Base-by-base conservation (phyloP, 331 rosid genomes). In the Rhamnella rubrinervis region DNA sequence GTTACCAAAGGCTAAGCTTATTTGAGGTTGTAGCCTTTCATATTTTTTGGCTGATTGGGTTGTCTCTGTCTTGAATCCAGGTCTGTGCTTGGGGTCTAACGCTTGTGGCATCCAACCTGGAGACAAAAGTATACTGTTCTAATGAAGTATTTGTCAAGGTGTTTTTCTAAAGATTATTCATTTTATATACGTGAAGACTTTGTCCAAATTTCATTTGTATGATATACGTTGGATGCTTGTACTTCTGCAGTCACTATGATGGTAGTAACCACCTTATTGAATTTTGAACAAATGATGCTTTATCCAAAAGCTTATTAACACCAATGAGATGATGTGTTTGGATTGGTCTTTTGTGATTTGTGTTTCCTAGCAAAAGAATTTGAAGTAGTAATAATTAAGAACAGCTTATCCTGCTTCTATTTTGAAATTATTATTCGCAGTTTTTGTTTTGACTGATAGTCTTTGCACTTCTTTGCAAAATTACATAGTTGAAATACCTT, bases 121-220 rank as follows among this genome's bases (percentile, higher is more conserved):
- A 83, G 82, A 78, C 44, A 80, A 88, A 87, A 71, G 60, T 61
- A 5, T 82, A 84, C 63, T 81, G 79, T 85, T 87, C 79, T 20
- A 84, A 85, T 49, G 89, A 90, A 72, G 81, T 91, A 61, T 93
- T 90, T 76, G 83, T 85, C 51, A 85, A 84, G 86, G 97, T 93
- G 73, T 74, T 75, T 53, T 74, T 10, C 65, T n/a, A 37, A 59
- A 61, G 19, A 53, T 6, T 26, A 7, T 55, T 9, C 6, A 2
- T 12, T 9, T 25, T 49, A 44, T 47, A 16, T 46, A 8, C 26
- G 9, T 19, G 23, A 12, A 12, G 6, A 12, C 25, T 50, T 50
- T 51, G 13, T 58, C 38, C 0, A 44, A 44, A 44, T 44, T 44
- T 44, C 14, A 8, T 44, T 44, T 44, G 14, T 44, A 44, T 44